Evolutionary conservation across 768 basidiomycete species (phyloP).

Genomic region (Neoboletus subvelutipes): DNA sequence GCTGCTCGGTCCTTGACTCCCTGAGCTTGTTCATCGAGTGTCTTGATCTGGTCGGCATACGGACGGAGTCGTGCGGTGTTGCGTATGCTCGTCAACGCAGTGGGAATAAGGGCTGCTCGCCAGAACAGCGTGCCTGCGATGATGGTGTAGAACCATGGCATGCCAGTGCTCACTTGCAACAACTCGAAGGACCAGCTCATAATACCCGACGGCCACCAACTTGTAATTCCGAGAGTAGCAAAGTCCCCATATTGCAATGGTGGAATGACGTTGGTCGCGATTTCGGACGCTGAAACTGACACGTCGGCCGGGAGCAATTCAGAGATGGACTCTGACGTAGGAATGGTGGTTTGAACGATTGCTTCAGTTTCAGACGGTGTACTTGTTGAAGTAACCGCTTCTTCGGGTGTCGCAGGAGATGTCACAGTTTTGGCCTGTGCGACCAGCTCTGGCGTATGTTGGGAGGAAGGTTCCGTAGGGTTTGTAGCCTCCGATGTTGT

Average conservation of each 20-base stretch:
- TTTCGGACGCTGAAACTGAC: constrained; percentile 10
- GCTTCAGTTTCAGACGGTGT: not conserved
- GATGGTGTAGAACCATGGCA: constrained; percentile 88
- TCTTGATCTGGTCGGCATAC: constrained; percentile 49
- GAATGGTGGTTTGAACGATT: not conserved
- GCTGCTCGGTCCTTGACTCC: constrained; percentile 37
- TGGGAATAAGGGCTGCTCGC: constrained; percentile 59
- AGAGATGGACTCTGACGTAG: constrained; percentile 8
- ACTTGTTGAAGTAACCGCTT: not conserved
- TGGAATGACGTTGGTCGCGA: constrained; percentile 32
- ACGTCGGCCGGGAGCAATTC: constrained; percentile 7
- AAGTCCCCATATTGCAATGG: constrained; percentile 73
- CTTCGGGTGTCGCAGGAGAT: not conserved
- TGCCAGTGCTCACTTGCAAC: constrained; percentile 63
- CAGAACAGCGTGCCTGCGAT: constrained; percentile 60
- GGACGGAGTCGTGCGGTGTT: constrained; percentile 45
- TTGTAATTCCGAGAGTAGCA: constrained; percentile 59
- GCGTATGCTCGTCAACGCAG: constrained; percentile 55
- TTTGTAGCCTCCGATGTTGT: not conserved
- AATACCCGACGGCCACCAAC: constrained; percentile 68
- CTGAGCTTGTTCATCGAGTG: constrained; percentile 45
- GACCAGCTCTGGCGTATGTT: constrained; percentile 5
- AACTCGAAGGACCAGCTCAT: constrained; percentile 63
- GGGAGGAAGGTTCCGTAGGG: not conserved
- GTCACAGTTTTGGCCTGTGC: not conserved